phyloP scores from a whole-genome alignment of 1,139 yeast genomes.

The Hyphopichia fennica region DNA sequence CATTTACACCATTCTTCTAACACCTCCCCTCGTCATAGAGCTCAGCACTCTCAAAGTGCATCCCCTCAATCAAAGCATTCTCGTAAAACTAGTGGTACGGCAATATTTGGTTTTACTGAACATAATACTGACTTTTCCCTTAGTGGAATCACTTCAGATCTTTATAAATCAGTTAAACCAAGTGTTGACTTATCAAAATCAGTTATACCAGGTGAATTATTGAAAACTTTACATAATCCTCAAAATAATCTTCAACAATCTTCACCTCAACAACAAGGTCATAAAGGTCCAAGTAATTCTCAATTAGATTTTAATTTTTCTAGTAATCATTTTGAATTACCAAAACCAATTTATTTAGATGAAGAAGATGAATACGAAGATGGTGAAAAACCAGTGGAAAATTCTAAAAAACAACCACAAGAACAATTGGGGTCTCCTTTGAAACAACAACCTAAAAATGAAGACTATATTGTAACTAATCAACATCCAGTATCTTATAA shows the following conservation, averaged over 20 bases:
- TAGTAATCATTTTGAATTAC: slow-evolving; percentile 7
- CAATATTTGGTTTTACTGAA: slow-evolving; percentile 59
- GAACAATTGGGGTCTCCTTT: slow-evolving; percentile 4
- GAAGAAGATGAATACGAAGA: slow-evolving; percentile 33
- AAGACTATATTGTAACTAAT: slow-evolving; percentile 43
- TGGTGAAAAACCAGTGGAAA: slow-evolving; percentile 1
- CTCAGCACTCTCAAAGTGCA: neutral
- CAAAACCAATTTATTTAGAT: slow-evolving; percentile 20
- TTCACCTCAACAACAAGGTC: slow-evolving; percentile 6
- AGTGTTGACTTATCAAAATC: slow-evolving; percentile 26
- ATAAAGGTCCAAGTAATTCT: slow-evolving; percentile 8
- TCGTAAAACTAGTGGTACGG: slow-evolving; percentile 56
- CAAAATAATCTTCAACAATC: slow-evolving; percentile 2
- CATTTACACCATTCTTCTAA: neutral
- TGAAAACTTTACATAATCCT: slow-evolving; percentile 15
- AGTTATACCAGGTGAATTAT: slow-evolving; percentile 38
- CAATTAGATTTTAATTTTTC: slow-evolving; percentile 18
- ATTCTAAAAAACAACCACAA: slow-evolving; percentile 2
- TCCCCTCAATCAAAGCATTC: slow-evolving; percentile 22
- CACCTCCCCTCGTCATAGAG: neutral
- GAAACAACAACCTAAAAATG: slow-evolving; percentile 10
- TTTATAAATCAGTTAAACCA: slow-evolving; percentile 18
- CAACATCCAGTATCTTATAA: slow-evolving; percentile 44
- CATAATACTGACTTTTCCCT: slow-evolving; percentile 54
- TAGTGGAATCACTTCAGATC: slow-evolving; percentile 34